phyloP scores from a whole-genome alignment of 805 yeast genomes.

The Metschnikowia koreensis region DNA sequence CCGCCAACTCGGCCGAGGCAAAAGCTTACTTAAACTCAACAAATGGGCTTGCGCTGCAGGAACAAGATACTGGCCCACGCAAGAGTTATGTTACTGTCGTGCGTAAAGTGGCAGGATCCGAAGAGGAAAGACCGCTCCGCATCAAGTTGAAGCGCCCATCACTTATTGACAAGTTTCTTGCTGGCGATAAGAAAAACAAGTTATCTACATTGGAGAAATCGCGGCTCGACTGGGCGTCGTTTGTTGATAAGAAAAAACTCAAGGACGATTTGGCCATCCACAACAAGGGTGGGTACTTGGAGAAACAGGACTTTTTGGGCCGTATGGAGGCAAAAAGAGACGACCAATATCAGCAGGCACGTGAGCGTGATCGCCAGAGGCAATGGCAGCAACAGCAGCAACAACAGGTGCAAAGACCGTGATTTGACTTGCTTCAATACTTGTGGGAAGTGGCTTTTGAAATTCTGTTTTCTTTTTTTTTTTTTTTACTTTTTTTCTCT shows the following conservation, averaged over 20 bases:
- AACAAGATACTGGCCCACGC: slow-evolving; percentile 8
- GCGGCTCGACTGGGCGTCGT: slow-evolving; percentile 90
- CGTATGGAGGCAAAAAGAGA: slow-evolving; percentile 66
- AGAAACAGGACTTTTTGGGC: slow-evolving; percentile 83
- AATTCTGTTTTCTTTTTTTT: too few relatives aligned
- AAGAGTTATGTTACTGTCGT: slow-evolving; percentile 35
- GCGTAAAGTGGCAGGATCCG: slow-evolving; percentile 30
- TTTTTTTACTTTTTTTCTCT: neutral
- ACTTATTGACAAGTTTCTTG: slow-evolving; percentile 70
- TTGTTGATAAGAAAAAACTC: slow-evolving; percentile 83
- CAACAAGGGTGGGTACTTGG: slow-evolving; percentile 88
- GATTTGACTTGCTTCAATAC: neutral
- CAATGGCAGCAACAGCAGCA: slow-evolving; percentile 21
- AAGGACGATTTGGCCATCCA: slow-evolving; percentile 75
- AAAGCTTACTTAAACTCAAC: slow-evolving; percentile 69
- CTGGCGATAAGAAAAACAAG: slow-evolving; percentile 61
- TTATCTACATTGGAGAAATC: slow-evolving; percentile 91
- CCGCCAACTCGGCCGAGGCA: slow-evolving; percentile 79
- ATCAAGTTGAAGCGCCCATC: slow-evolving; percentile 72
- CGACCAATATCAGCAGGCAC: slow-evolving; percentile 45
- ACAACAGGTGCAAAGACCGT: slow-evolving; percentile 10
- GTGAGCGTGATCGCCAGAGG: slow-evolving; percentile 31
- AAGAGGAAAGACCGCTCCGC: slow-evolving; percentile 36
- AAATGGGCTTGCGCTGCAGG: slow-evolving; percentile 27
- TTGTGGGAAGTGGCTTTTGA: neutral